Evolutionary conservation across 2,329 filamentous ascomycete species (phyloP).

Genomic region (Fusarium temperatum): DNA sequence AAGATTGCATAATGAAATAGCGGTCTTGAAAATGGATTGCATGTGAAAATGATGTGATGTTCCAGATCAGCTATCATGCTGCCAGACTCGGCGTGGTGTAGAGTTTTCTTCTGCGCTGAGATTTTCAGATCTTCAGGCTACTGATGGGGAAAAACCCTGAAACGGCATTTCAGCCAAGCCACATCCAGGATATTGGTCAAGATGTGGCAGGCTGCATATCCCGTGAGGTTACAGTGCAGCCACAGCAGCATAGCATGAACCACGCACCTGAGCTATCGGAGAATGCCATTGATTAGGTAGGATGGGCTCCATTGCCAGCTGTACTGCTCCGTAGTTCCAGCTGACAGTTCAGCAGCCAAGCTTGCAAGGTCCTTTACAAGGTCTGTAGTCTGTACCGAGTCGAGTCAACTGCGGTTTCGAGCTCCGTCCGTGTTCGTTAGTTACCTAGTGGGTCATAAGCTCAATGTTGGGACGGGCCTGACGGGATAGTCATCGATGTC

Average conservation of each 20-base stretch:
- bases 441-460: conserved; percentile 3
- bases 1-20: background rate
- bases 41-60: background rate
- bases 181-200: background rate
- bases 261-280: background rate
- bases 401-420: background rate
- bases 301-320: background rate
- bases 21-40: background rate
- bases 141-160: background rate
- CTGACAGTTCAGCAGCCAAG: conserved; percentile 1
- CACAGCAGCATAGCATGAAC: conserved; percentile 3
- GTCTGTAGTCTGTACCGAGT: background rate
- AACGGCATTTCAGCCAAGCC: conserved; percentile 4
- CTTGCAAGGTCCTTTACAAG: background rate
- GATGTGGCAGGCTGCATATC: background rate
- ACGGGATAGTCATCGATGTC: conserved; percentile 31
- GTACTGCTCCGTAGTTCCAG: background rate
- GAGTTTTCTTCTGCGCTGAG: background rate
- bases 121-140: too few relatives aligned
- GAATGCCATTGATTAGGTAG: background rate
- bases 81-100: background rate
- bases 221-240: background rate
- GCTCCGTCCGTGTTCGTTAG: background rate
- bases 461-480: conserved; percentile 43
- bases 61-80: background rate